Conservation (phyloP, 768 basidiomycete species). For the Aureoboletus auriporus region DNA sequence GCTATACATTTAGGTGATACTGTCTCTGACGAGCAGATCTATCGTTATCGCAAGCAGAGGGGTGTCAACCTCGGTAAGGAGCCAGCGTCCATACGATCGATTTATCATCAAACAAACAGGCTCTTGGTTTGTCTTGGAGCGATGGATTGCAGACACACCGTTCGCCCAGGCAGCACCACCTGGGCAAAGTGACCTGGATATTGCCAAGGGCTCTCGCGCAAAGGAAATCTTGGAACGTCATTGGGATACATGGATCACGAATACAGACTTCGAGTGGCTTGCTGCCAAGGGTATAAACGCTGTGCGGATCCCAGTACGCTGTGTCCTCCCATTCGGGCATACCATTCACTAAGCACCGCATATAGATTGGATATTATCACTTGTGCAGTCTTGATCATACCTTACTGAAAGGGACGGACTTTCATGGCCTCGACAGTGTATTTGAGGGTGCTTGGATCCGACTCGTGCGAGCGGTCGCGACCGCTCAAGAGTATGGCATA, state of each 20-base stretch:
- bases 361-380: conserved; percentile 72
- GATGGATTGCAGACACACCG: conserved; percentile 65
- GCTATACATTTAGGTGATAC: conserved; percentile 5
- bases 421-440: conserved; percentile 44
- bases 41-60: conserved; percentile 66
- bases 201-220: conserved; percentile 50
- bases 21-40: conserved; percentile 25
- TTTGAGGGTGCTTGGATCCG: conserved; percentile 67
- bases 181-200: conserved; percentile 65
- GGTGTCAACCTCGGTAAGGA: conserved; percentile 76
- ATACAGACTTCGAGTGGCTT: conserved; percentile 54
- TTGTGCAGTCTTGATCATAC: conserved; percentile 55
- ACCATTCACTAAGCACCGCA: not conserved
- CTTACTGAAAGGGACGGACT: conserved; percentile 64
- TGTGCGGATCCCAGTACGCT: conserved; percentile 59
- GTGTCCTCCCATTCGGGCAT: conserved; percentile 31
- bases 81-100: not conserved
- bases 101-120: conserved; percentile 36
- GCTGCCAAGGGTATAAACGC: conserved; percentile 51
- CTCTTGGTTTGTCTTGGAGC: conserved; percentile 76
- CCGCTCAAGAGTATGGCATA: conserved; percentile 53
- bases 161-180: conserved; percentile 51
- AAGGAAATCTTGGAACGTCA: conserved; percentile 42
- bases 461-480: conserved; percentile 55
- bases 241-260: conserved; percentile 54